Evolutionary conservation across 108 stramenopile species (phyloP).

Genomic region (Skeletonema grethae): DNA sequence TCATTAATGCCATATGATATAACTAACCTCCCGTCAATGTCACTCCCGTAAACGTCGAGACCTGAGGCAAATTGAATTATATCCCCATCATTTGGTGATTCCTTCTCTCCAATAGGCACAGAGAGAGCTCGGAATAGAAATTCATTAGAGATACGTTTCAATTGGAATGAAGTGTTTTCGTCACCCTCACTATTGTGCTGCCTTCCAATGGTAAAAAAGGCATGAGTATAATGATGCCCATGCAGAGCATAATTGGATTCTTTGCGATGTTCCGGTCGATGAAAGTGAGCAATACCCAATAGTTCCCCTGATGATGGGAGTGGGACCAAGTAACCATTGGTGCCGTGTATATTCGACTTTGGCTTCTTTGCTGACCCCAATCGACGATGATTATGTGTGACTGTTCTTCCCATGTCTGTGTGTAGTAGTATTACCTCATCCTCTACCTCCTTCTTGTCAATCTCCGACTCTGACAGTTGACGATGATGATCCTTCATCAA

Average conservation of each 20-base stretch:
- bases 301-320: conserved; percentile 59
- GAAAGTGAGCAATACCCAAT: conserved; percentile 87
- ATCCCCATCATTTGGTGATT: conserved; percentile 61
- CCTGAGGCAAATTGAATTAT: conserved; percentile 87
- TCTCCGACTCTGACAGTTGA: neutral
- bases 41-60: conserved; percentile 59
- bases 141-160: conserved; percentile 74
- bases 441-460: neutral
- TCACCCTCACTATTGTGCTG: conserved; percentile 27
- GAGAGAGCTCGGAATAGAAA: conserved; percentile 56
- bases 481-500: neutral
- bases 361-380: conserved; percentile 18
- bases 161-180: conserved; percentile 41
- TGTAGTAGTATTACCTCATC: conserved; percentile 6
- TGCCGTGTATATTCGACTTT: conserved; percentile 72
- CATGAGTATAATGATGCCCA: conserved; percentile 87
- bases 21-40: conserved; percentile 38
- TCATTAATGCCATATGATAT: conserved; percentile 57
- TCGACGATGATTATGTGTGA: conserved; percentile 31
- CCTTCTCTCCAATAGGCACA: conserved; percentile 11
- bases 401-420: neutral
- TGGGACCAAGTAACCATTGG: conserved; percentile 82
- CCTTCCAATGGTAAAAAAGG: conserved; percentile 56
- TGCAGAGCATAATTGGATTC: conserved; percentile 73
- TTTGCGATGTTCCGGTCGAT: conserved; percentile 72